Percentiles rank a stretch among this genome's conserved stretches.
Evolutionary conservation across 1,284 basidiomycete species (phyloP).

Genomic region (Earliella scabrosa): DNA sequence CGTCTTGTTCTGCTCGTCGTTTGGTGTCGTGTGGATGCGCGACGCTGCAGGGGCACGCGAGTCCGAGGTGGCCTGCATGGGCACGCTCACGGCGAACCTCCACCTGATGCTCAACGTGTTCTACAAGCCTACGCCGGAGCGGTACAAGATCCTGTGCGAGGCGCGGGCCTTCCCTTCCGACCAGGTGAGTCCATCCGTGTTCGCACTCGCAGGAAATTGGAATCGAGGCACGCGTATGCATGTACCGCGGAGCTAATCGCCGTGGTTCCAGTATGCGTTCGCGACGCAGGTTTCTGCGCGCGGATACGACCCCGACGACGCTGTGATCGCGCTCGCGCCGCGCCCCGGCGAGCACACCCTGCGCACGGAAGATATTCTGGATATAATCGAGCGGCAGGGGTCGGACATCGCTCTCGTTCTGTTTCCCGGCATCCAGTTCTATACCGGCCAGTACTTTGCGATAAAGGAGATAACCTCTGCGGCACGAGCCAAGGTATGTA

Average conservation of each 20-base stretch:
- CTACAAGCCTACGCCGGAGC: slow-evolving; percentile 83
- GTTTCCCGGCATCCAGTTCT: slow-evolving; percentile 94
- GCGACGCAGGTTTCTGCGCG: slow-evolving; percentile 85
- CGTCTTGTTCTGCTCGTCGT: neutral
- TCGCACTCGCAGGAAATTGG: slow-evolving; percentile 1
- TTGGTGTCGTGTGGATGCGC: neutral
- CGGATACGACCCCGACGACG: slow-evolving; percentile 75
- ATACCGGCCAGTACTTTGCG: slow-evolving; percentile 96
- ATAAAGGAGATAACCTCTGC: slow-evolving; percentile 84
- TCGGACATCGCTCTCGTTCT: slow-evolving; percentile 84
- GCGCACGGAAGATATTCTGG: slow-evolving; percentile 89
- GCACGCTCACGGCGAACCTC: slow-evolving; percentile 92
- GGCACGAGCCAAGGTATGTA: slow-evolving; percentile 76
- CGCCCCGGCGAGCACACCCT: slow-evolving; percentile 87
- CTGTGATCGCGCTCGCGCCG: slow-evolving; percentile 83
- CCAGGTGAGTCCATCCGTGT: slow-evolving; percentile 48
- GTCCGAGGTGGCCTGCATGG: slow-evolving; percentile 92
- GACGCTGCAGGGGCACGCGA: slow-evolving; percentile 72
- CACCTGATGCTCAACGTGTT: slow-evolving; percentile 95
- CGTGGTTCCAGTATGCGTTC: slow-evolving; percentile 99
- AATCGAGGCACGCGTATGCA: too few relatives aligned
- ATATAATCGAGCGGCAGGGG: slow-evolving; percentile 75
- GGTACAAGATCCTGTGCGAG: slow-evolving; percentile 97
- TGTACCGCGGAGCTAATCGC: too few relatives aligned
- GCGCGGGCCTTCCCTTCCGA: slow-evolving; percentile 95